Evolutionary conservation across 495 filamentous ascomycete species (phyloP).

Genomic region (Neurospora sp.): DNA sequence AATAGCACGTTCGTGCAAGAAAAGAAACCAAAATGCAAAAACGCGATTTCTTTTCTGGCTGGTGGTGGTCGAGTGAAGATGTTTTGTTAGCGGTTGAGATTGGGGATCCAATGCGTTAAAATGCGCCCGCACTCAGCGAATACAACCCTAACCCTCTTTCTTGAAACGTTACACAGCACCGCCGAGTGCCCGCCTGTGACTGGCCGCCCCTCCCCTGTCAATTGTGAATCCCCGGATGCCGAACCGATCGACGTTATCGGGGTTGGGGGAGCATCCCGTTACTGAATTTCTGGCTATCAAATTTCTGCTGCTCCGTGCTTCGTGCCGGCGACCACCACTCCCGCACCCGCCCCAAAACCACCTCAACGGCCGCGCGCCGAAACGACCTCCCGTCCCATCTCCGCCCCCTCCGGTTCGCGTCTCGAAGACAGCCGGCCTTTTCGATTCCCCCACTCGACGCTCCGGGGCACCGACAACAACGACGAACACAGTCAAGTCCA

Average conservation of each 20-base stretch:
- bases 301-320: background rate
- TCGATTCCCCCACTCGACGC: background rate
- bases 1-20: background rate
- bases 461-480: background rate
- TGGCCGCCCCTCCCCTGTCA: background rate
- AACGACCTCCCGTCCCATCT: background rate
- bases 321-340: background rate
- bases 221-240: background rate
- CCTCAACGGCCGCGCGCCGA: background rate
- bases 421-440: background rate
- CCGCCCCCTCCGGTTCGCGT: background rate
- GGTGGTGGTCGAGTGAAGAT: background rate
- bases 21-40: background rate
- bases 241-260: background rate
- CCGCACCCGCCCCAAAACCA: constrained; percentile 1
- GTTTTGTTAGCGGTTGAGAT: background rate
- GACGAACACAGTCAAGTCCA: background rate
- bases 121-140: background rate
- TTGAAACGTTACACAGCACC: background rate
- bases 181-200: background rate
- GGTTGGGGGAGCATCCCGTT: background rate
- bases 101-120: background rate
- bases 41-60: background rate
- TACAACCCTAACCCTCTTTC: background rate
- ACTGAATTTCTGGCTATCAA: constrained; percentile 1